Evolutionary conservation across 257 asterid genomes (phyloP).

Genomic region (Fraxinus anomala): DNA sequence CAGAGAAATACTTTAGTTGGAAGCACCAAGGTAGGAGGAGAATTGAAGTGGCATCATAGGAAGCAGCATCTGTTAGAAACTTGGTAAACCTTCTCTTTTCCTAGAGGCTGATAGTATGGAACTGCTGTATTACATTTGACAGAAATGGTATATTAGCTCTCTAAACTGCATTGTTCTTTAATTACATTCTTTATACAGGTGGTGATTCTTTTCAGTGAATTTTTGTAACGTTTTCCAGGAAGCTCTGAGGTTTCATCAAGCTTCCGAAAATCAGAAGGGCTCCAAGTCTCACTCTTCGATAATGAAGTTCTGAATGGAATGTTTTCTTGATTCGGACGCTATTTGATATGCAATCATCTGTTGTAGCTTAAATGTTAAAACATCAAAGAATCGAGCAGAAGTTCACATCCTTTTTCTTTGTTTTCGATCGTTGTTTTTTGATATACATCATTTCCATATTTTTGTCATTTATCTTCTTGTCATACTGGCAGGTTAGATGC

Average conservation of each 20-base stretch:
- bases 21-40: neutral
- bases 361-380: neutral
- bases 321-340: neutral
- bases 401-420: neutral
- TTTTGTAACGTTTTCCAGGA: neutral
- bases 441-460: neutral
- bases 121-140: neutral
- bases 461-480: neutral
- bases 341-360: neutral
- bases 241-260: neutral
- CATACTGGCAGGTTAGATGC: neutral
- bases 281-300: neutral
- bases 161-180: neutral
- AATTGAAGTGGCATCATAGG: neutral
- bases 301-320: neutral
- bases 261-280: neutral
- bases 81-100: neutral
- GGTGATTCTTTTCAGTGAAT: neutral
- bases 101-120: neutral
- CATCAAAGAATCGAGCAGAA: neutral
- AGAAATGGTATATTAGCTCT: neutral
- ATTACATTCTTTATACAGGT: neutral
- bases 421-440: neutral
- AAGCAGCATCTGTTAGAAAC: neutral
- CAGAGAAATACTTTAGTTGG: neutral